Base-by-base conservation (phyloP, 2,329 filamentous ascomycete species). In the Samsoniella hepiali region DNA sequence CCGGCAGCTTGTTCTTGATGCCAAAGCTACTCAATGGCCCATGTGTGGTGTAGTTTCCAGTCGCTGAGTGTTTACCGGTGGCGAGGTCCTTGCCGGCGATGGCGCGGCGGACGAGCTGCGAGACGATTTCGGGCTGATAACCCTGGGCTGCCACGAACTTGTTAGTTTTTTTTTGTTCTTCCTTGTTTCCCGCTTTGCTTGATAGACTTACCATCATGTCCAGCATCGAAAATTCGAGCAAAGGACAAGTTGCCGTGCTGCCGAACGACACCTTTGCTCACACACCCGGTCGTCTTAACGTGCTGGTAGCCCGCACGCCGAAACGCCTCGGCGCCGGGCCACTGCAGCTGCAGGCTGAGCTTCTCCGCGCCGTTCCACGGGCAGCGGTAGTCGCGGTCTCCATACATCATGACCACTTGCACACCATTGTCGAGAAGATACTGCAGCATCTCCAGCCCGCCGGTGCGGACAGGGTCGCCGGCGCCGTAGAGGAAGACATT, bases 221-320 rank as follows among this genome's bases (percentile, higher is more conserved):
- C 86, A 3, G 86, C 79, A 66, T 88, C 81, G 69, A 87, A 88
- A 11, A 89, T 80, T 2, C 87, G 79, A 17, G 83, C 84, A 72
- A 89, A 89, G 3, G 82, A 85, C 57, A 89, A 81, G 67, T 91
- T 91, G 2, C 88, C 90, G 69, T 85, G 88, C 72, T 94, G 89
- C 4, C 90, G 82, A 0, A 91, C 89, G 59, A 86, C 82, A n/a
- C 90, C 91, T 38, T 84, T 89, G 69, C 85, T 83, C 74, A 88
- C 87, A 5, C 81, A 79, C 8, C 79, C 80, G 68, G 91, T 89
- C 17, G 89, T 86, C 8, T 84, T 75, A 64, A 94, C 84, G 9
- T 87, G 82, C 0, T 84, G 83, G 71, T 93, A 94, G 0, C 89
- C 90, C 0, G 91, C 86, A 0, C 76, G 72, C 2, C 80, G 77